Conservation (phyloP, 306 rosid species). For the Glycine tomentella region DNA sequence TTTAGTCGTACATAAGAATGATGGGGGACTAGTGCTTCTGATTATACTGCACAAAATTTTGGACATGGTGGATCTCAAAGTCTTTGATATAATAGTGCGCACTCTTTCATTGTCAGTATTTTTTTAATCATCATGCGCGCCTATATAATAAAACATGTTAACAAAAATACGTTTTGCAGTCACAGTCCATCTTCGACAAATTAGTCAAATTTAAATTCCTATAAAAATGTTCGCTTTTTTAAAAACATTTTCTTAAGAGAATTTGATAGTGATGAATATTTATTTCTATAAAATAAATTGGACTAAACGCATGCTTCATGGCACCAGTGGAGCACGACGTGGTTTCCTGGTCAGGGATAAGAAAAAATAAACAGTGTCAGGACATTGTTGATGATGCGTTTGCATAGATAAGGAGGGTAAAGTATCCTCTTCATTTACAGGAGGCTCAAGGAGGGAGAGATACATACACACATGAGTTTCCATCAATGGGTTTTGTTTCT, state of each 20-base stretch:
- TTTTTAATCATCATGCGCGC: neutral
- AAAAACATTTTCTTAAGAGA: too few relatives aligned
- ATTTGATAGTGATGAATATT: neutral
- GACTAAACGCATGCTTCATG: neutral
- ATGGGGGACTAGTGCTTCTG: neutral
- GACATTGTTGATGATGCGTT: neutral
- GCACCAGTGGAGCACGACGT: neutral
- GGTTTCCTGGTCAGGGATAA: neutral
- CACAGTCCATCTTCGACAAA: too few relatives aligned
- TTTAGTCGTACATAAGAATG: neutral
- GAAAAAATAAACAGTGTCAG: slow-evolving; percentile 7
- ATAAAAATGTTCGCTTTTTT: too few relatives aligned
- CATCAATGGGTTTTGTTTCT: slow-evolving; percentile 24
- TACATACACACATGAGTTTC: neutral
- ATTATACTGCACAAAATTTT: slow-evolving; percentile 20
- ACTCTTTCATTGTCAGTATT: neutral
- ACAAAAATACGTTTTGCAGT: too few relatives aligned
- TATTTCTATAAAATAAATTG: neutral
- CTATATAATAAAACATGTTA: too few relatives aligned
- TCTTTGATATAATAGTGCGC: slow-evolving; percentile 6
- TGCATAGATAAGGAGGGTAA: neutral
- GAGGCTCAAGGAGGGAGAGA: too few relatives aligned
- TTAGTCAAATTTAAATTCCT: too few relatives aligned
- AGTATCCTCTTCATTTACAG: neutral
- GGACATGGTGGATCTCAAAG: slow-evolving; percentile 17